Conservation (phyloP, 2,329 filamentous ascomycete species). For the Eutypella sp. region DNA sequence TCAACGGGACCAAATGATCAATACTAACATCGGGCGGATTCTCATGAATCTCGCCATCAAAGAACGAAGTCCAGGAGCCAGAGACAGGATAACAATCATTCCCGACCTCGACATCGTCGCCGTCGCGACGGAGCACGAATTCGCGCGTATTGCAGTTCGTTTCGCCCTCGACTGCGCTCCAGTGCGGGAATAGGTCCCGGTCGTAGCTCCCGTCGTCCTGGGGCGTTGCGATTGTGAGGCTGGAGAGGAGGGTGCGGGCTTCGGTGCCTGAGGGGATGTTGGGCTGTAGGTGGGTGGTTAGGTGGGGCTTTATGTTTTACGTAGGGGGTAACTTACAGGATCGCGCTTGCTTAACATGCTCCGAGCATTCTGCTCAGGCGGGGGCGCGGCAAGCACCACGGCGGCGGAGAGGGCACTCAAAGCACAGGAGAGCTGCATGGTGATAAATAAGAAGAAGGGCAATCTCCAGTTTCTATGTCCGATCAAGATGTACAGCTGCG, state of each 20-base stretch:
- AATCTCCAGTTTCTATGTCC: too few relatives aligned
- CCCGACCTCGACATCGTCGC: slow-evolving; percentile 54
- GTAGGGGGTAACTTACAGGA: slow-evolving; percentile 4
- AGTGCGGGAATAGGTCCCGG: slow-evolving; percentile 66
- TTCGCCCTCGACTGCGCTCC: slow-evolving; percentile 61
- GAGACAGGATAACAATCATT: slow-evolving; percentile 57
- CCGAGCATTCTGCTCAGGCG: neutral
- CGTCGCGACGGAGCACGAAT: slow-evolving; percentile 69
- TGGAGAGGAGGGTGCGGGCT: slow-evolving; percentile 53
- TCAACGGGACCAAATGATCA: slow-evolving; percentile 77
- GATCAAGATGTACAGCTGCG: too few relatives aligned
- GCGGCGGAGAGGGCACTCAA: slow-evolving; percentile 18
- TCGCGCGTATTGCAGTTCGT: slow-evolving; percentile 70
- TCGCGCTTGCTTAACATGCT: neutral
- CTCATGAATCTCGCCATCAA: slow-evolving; percentile 69
- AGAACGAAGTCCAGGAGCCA: slow-evolving; percentile 67
- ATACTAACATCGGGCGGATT: slow-evolving; percentile 69
- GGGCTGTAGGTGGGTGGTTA: slow-evolving; percentile 32
- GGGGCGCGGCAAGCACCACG: slow-evolving; percentile 19
- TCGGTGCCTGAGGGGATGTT: slow-evolving; percentile 56
- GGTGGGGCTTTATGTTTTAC: slow-evolving; percentile 1
- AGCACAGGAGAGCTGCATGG: slow-evolving; percentile 20
- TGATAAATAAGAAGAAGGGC: too few relatives aligned
- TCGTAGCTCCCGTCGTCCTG: slow-evolving; percentile 54
- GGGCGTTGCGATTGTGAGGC: slow-evolving; percentile 52